Evolutionary conservation across 345 rosid species (phyloP).

Genomic region (Triadica sebifera): DNA sequence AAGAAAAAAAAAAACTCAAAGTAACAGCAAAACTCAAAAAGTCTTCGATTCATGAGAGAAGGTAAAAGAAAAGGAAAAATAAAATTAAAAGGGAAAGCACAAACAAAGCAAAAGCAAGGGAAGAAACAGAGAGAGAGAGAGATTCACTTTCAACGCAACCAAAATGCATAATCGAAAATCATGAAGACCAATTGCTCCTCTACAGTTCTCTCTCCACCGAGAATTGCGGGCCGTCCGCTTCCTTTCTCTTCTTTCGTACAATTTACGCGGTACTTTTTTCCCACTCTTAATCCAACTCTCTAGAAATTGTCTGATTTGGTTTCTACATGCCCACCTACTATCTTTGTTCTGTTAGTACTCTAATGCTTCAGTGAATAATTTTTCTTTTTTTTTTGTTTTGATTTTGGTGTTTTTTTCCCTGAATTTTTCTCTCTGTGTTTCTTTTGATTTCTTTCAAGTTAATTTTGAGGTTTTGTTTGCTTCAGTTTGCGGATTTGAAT

Average conservation of each 20-base stretch:
- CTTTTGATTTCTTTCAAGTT: background rate
- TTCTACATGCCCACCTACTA: background rate
- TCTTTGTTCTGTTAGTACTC: background rate
- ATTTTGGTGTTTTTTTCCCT: background rate
- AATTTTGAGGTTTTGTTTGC: background rate
- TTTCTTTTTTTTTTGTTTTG: background rate
- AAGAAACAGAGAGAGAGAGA: conserved; percentile 11
- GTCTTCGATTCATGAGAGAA: conserved; percentile 2
- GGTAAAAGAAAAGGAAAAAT: background rate
- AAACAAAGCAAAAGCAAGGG: background rate
- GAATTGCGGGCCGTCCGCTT: conserved; percentile 29
- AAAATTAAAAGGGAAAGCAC: too few relatives aligned
- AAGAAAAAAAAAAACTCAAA: background rate
- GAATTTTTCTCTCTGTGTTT: background rate
- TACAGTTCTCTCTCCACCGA: conserved; percentile 11
- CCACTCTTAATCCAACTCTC: conserved; percentile 12
- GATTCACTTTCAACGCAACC: conserved; percentile 19
- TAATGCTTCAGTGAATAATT: background rate
- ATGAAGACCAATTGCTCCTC: conserved; percentile 10
- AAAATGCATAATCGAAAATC: conserved; percentile 1
- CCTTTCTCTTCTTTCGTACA: background rate
- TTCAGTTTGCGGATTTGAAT: conserved; percentile 13
- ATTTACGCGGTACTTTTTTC: background rate
- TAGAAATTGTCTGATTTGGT: conserved; percentile 16
- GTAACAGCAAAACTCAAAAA: conserved; percentile 1